These are phyloP conservation scores for Mycena galopus DNA, from an alignment of 768 basidiomycete genomes.

Conservation along the genomic window DNA sequence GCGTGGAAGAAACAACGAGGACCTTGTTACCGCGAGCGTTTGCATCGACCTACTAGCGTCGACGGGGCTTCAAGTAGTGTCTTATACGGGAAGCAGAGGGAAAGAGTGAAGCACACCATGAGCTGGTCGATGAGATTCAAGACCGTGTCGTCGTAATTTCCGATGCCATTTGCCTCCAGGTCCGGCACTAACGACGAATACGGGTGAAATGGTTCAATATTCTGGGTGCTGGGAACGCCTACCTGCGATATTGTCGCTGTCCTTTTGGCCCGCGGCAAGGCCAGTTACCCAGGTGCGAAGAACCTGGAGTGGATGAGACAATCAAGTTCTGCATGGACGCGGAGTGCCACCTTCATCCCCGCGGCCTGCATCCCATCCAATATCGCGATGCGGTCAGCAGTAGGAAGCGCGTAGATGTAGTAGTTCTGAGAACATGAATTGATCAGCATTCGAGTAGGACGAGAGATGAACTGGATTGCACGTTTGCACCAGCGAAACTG, in stretches of 20 bases:
- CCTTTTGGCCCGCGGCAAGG: background rate
- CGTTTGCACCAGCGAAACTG: background rate
- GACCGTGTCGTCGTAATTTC: background rate
- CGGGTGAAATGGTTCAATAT: too few species aligned
- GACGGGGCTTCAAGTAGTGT: background rate
- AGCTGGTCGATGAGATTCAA: background rate
- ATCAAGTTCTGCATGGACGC: background rate
- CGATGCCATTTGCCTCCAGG: background rate
- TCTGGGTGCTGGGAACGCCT: background rate
- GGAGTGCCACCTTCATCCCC: background rate
- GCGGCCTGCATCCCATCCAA: conserved; percentile 1
- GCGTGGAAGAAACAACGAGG: background rate
- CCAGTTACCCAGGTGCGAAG: background rate
- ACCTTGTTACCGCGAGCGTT: conserved; percentile 29
- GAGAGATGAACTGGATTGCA: background rate
- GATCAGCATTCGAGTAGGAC: background rate
- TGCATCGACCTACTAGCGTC: background rate
- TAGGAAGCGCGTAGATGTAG: conserved; percentile 1
- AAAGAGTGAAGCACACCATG: background rate
- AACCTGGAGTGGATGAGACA: background rate
- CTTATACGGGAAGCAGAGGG: background rate
- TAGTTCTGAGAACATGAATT: background rate
- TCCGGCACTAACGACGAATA: background rate
- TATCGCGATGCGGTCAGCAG: background rate
- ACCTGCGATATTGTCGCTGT: background rate